These are phyloP conservation scores for Calonectria multiphialidica DNA, from an alignment of 2,329 filamentous ascomycete species.

Conservation along the genomic window DNA sequence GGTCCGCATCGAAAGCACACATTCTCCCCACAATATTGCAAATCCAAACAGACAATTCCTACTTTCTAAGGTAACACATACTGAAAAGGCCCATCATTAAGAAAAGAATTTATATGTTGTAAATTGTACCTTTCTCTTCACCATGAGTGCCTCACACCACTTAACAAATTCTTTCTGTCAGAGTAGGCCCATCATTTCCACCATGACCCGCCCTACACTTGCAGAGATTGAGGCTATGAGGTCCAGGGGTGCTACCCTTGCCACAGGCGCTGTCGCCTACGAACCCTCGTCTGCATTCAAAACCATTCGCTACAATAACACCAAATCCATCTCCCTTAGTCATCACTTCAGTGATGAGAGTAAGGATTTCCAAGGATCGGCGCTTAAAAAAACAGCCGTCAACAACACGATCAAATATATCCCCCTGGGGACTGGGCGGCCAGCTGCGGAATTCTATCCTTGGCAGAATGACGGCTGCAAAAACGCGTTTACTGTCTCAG, in stretches of 20 bases:
- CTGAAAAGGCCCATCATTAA: too few relatives aligned
- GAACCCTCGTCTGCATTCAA: background rate
- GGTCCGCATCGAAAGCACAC: too few relatives aligned
- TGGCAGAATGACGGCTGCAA: background rate
- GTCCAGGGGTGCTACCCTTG: background rate
- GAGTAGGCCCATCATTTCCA: background rate
- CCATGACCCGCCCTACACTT: background rate
- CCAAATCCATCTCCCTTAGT: background rate
- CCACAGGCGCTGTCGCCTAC: background rate
- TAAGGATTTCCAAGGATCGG: background rate
- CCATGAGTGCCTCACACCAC: too few relatives aligned
- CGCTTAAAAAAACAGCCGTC: background rate
- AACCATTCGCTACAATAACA: background rate
- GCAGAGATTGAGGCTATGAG: background rate
- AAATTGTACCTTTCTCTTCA: too few relatives aligned
- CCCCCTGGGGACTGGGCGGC: background rate
- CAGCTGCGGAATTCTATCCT: background rate
- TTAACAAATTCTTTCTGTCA: too few relatives aligned
- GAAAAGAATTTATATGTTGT: too few relatives aligned
- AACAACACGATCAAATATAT: background rate
- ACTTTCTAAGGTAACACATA: too few relatives aligned
- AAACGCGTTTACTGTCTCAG: background rate
- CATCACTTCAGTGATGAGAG: background rate
- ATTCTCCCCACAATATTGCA: too few relatives aligned
- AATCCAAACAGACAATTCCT: too few relatives aligned